Evolutionary conservation across 768 basidiomycete species (phyloP), one percentile per base, ranked within the genome.

Genomic region (button mushroom (Agaricus bisporus)): DNA sequence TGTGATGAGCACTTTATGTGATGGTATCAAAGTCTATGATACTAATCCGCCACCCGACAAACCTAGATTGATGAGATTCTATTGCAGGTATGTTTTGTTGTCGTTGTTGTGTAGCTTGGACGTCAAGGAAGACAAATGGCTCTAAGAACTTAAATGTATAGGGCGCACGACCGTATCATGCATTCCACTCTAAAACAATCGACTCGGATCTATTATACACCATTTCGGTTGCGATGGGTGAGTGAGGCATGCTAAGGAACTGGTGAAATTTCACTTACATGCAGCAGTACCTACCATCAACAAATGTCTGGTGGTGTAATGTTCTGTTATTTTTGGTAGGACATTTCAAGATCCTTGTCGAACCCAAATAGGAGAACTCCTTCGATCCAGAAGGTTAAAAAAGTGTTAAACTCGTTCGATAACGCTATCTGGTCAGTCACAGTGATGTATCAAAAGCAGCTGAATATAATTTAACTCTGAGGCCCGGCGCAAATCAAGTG

Each of bases 111-210:
- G 22, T 22, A 22, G 22, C 22, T 22, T 22, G 4, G 25, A 43
- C 7, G 10, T 15, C 5, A 47, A 68, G 7, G 60, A 67, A 1
- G 17, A 69, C 5, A 77, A 64, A 66, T 68, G 59, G 48, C 59
- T 80, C 36, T 55, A 49, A 39, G 72, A 72, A 2, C 60, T 70
- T 6, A 54, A 51, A 6, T 15, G 26, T 26, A 11, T 29, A 58
- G 58, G 45, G 58, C 58, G 14, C 75, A 78, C 51, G 76, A 78
- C 49, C 74, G 75, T 53, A 73, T 77, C 49, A 68, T 75, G 59
- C 68, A 73, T 29, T 68, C 66, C 2, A 74, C 65, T 15, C 74
- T 73, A 9, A 73, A 75, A 59, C 73, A 22, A 74, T 65, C 6
- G 14, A 5, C n/a, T n/a, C n/a, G n/a, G 25, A 11, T 5, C 11